Base-by-base conservation (phyloP, 2,329 filamentous ascomycete genomes). In the Sporothrix curviconia region DNA sequence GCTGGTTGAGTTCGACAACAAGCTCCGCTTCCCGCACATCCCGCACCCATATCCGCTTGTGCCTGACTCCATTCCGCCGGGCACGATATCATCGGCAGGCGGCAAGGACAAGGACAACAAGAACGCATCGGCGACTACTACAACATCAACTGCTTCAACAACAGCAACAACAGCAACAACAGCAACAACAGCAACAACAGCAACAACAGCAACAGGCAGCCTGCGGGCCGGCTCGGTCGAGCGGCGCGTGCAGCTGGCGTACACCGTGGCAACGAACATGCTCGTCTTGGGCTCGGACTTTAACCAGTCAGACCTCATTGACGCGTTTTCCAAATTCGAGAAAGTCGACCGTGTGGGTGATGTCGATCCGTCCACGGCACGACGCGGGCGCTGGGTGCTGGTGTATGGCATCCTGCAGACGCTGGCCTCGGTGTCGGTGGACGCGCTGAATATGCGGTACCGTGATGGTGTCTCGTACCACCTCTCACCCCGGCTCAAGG, bases 21-120 rank as follows among this genome's bases (percentile, higher is more conserved):
- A 76, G 53, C 73, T 82, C 62, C 76, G 78, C 7, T 85, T 82
- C 65, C 84, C 85, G 3, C 83, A 87, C 60, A 81, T 89, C 44
- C 81, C 85, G 0, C 79, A 86, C 59, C 84, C 86, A 0, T 87
- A 85, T 61, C 84, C 85, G 0, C 70, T 87, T 1, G 74, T 87
- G 3, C 85, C 86, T 1, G 74, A 80, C 43, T 76, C 77, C 0
- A 75, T 77, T 32, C 68, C 72, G 1, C 68, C 73, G 0, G 62
- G 4, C 43, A 52, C 25, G 14, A 47, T 36, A 39, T 42, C 43
- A 0, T 30, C 64, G 5, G 44, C 42, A 30, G 60, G 57, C 55
- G 59, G 19, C 25, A 62, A 49, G 63, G 59, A 69, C 47, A 62
- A 62, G 37, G 64, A 63, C 5, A 50, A 32, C 42, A 52, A 46